A percentile compares a stretch with the other conserved stretches of the same genome.
Evolutionary conservation across 2,329 filamentous ascomycete genomes (phyloP).

Genomic region (Aspergillus hortae): DNA sequence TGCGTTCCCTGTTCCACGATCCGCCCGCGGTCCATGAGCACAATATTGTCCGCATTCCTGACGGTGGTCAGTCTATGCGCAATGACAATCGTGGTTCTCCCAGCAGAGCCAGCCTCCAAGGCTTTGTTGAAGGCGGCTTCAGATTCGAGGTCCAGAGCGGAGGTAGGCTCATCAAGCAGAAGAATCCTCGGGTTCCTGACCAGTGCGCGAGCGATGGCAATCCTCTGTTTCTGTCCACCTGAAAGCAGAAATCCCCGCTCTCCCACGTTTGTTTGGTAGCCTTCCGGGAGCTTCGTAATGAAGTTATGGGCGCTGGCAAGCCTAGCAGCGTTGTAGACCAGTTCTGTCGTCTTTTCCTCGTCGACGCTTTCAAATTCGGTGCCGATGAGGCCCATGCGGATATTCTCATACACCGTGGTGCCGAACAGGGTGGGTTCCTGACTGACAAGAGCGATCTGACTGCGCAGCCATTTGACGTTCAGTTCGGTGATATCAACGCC

Average conservation of each 20-base stretch:
- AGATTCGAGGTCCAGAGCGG: conserved; percentile 78
- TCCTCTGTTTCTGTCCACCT: conserved; percentile 88
- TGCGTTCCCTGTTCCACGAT: conserved; percentile 45
- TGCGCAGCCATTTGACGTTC: conserved; percentile 42
- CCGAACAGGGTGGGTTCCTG: conserved; percentile 22
- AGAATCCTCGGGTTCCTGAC: conserved; percentile 77
- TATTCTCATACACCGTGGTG: conserved; percentile 22
- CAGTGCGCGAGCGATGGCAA: conserved; percentile 77
- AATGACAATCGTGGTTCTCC: conserved; percentile 33
- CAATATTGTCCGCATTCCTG: conserved; percentile 41
- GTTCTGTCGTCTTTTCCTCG: no score
- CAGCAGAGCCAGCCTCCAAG: conserved; percentile 67
- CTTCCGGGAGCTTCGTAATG: conserved; percentile 67
- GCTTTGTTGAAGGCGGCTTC: conserved; percentile 83
- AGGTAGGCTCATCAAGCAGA: conserved; percentile 86
- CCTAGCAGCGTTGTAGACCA: background rate
- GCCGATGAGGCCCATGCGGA: conserved; percentile 13
- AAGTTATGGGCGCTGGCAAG: conserved; percentile 65
- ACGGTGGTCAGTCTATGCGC: conserved; percentile 45
- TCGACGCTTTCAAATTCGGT: no score
- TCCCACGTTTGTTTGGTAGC: conserved; percentile 82
- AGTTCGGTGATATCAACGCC: conserved; percentile 51
- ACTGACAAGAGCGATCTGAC: conserved; percentile 18
- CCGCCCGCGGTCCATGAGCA: conserved; percentile 39
- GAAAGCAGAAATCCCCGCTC: conserved; percentile 77